Evolutionary conservation across 129 eudicot species (phyloP).

Genomic region (Sambucus nigra): DNA sequence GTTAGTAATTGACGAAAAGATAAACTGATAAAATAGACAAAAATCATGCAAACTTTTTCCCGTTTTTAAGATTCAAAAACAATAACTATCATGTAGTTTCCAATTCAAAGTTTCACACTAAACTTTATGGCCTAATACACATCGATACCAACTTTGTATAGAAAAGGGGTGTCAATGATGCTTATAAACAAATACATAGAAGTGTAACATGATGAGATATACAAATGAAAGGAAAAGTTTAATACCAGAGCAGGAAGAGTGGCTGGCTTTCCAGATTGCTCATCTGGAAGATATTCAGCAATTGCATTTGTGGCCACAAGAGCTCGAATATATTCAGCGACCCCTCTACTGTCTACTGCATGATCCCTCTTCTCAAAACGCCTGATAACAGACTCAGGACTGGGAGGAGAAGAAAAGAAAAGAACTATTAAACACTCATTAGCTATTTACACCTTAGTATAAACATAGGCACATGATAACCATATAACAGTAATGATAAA

Average conservation of each 20-base stretch:
- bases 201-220: background rate
- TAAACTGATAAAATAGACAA: too few relatives aligned
- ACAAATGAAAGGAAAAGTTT: background rate
- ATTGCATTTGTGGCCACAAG: constrained; percentile 79
- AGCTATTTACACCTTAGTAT: background rate
- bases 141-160: too few relatives aligned
- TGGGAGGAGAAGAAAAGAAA: constrained; percentile 13
- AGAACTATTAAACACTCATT: background rate
- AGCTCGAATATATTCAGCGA: constrained; percentile 85
- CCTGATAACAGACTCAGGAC: constrained; percentile 79
- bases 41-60: too few relatives aligned
- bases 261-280: constrained; percentile 86
- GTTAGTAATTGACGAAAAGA: too few relatives aligned
- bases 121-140: too few relatives aligned
- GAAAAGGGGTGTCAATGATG: background rate
- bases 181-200: background rate
- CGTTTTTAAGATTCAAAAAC: too few relatives aligned
- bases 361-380: constrained; percentile 76
- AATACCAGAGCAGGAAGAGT: constrained; percentile 77
- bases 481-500: too few relatives aligned
- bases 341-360: constrained; percentile 91
- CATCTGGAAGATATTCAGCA: constrained; percentile 87
- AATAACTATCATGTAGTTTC: too few relatives aligned
- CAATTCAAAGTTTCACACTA: too few relatives aligned
- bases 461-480: background rate